Evolutionary conservation across 2,329 filamentous ascomycete genomes (phyloP), one percentile per base, ranked within the genome.

Genomic region (Emergomyces pasteurianus): DNA sequence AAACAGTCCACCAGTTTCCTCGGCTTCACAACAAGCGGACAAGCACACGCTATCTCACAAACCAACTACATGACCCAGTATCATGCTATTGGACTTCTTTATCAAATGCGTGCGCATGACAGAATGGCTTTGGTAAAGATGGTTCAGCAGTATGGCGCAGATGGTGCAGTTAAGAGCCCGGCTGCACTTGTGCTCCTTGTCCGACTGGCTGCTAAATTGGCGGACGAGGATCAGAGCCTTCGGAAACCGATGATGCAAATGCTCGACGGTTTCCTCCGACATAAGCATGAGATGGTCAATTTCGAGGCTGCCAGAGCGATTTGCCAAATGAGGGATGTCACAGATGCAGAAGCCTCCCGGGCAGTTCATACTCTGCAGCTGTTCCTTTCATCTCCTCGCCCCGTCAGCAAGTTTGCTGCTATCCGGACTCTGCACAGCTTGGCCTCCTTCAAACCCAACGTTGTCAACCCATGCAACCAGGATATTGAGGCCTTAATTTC

Each of bases 251-350:
- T 99, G 94, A 94, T 96, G 84, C 87, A 92, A 77, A 84, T 99
- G 67, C 83, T 99, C 69, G 92, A 97, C 74, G 89, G 91, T 70
- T 97, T 92, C 92, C 79, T 99, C 75, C 86, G 92, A 74, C 92
- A 97, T 77, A 97, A 99, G 86, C 95, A 91, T 76, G 94, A 97
- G 75, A 95, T 96, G 90, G 92, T 99, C 77, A 97, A 96, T 80
- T 96, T 99, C 68, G 94, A 99, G 78, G 94, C 94, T 59, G 94
- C 94, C 65, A 97, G 97, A 82, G 92, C 92, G 58, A 96, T 99
- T 70, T 95, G 92, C 78, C 89, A 95, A 69, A 88, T 97, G 83
- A 85, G 88, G 65, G 91, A 97, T 74, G 88, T 97, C 54, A 92
- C 89, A 61, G 94, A 99, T 72, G 86, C 86, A 60, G 92, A 99